Base-by-base conservation (phyloP, 495 filamentous ascomycete species). In the Aspergillus diversus region DNA sequence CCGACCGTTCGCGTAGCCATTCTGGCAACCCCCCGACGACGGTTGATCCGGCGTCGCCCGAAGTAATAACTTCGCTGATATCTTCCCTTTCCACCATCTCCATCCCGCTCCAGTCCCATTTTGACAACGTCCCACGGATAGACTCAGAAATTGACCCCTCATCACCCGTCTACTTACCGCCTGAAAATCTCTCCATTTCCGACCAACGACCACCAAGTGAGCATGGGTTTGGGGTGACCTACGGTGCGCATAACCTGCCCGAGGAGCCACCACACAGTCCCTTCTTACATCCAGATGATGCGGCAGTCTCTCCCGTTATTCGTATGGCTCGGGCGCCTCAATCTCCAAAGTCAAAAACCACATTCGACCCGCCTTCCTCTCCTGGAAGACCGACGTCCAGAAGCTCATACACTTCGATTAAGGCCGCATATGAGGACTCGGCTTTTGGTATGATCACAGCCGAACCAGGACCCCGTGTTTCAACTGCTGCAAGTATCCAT, bases 51-150 rank as follows among this genome's bases (percentile, higher is more conserved):
- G 89, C 91, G 2, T 95, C 93, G 13, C 92, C 95, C 32, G 93
- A 96, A 75, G 90, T 99, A 53, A 98, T 99, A 63, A 93, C 91
- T 55, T 92, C 90, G 43, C 82, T 99, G 55, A 96, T 99, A 73
- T 93, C 92, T 55, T 95, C 93, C 5, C 85, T 99, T 16, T 92
- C 92, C 17, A 86, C 89, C 71, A 96, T 98, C 64, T 93, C 92
- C 0, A 81, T 85, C 52, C 90, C 92, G 27, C 82, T 89, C 63
- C 87, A 84, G 69, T 82, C 84, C 46, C 88, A 90, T 73, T 92
- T 93, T 70, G 91, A 94, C 55, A 83, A 77, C 69, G 66, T 86
- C 15, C 83, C 84, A 58, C 73, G 71, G 50, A 81, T 81, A 61
- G 77, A 77, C 60, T 75, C 80, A 4, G 77, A 80, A 33, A 81